Percentiles rank a stretch among this genome's conserved stretches.
These are phyloP conservation scores for Lasiodiplodia gonubiensis DNA, from an alignment of 2,329 filamentous ascomycete genomes.

Conservation along the genomic window DNA sequence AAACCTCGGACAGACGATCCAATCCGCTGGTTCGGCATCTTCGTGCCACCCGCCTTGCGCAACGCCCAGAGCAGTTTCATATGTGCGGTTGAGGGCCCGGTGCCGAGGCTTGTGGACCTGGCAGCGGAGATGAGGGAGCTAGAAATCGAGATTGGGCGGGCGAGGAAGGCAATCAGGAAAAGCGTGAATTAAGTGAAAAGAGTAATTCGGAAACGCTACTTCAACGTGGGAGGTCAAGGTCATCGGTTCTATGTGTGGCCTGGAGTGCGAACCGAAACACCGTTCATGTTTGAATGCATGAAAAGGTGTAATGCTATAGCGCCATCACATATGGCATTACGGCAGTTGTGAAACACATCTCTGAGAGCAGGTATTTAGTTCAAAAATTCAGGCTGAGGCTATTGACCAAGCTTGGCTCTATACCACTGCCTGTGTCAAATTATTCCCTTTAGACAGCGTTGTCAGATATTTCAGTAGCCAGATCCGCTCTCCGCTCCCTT, in stretches of 20 bases:
- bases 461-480: constrained; percentile 29
- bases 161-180: constrained; percentile 55
- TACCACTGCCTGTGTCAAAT: background rate
- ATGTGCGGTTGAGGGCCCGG: constrained; percentile 60
- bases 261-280: too few species aligned
- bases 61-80: constrained; percentile 66
- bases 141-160: constrained; percentile 70
- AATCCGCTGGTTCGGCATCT: constrained; percentile 61
- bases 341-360: background rate
- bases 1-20: constrained; percentile 55
- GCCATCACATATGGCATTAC: too few species aligned
- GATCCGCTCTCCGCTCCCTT: constrained; percentile 33
- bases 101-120: constrained; percentile 65
- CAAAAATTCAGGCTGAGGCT: background rate
- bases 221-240: background rate
- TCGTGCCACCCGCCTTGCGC: constrained; percentile 56
- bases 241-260: too few species aligned
- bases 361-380: background rate
- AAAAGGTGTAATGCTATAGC: too few species aligned
- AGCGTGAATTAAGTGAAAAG: background rate
- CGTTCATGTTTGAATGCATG: too few species aligned
- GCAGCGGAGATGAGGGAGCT: constrained; percentile 66
- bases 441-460: too few species aligned
- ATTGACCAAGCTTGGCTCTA: background rate
- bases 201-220: background rate